A percentile compares a stretch with the other conserved stretches of the same genome.
Evolutionary conservation across 192 early-diverging fungal species (phyloP).

Genomic region (Entomortierella parvispora): DNA sequence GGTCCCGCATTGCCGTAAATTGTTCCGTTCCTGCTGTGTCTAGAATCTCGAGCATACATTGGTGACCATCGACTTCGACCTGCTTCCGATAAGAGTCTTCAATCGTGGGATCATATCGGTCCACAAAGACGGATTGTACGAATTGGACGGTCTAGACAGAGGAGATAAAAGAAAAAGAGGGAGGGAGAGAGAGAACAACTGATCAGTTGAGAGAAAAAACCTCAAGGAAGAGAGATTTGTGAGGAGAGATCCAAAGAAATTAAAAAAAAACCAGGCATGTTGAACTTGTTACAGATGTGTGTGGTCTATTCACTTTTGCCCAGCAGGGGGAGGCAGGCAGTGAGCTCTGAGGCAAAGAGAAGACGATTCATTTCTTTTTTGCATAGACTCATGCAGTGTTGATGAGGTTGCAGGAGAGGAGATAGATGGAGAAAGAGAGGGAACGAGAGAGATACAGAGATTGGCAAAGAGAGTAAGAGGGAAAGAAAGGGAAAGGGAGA

Average conservation of each 20-base stretch:
- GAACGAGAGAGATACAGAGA: background rate
- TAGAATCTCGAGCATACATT: slow-evolving; percentile 88
- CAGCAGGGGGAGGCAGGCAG: too few species aligned
- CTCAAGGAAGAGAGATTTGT: background rate
- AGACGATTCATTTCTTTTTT: background rate
- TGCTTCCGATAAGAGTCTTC: slow-evolving; percentile 92
- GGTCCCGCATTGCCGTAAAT: slow-evolving; percentile 77
- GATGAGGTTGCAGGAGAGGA: background rate
- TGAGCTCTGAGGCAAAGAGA: too few species aligned
- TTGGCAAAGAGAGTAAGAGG: too few species aligned
- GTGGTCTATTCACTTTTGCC: too few species aligned
- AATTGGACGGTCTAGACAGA: slow-evolving; percentile 79
- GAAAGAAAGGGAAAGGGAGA: background rate
- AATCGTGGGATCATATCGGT: slow-evolving; percentile 96
- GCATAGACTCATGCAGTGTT: background rate
- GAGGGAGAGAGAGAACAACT: background rate
- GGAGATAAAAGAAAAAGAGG: background rate
- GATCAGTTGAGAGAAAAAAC: background rate
- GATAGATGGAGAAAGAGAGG: background rate
- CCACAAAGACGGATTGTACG: slow-evolving; percentile 91
- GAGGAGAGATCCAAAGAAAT: background rate
- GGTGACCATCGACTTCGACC: slow-evolving; percentile 82
- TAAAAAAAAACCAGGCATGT: slow-evolving; percentile 1
- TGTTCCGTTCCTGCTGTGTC: slow-evolving; percentile 87
- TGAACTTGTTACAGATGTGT: too few species aligned